Conservation (phyloP, 2,329 filamentous ascomycete genomes). For the Neospermospora avenae region DNA sequence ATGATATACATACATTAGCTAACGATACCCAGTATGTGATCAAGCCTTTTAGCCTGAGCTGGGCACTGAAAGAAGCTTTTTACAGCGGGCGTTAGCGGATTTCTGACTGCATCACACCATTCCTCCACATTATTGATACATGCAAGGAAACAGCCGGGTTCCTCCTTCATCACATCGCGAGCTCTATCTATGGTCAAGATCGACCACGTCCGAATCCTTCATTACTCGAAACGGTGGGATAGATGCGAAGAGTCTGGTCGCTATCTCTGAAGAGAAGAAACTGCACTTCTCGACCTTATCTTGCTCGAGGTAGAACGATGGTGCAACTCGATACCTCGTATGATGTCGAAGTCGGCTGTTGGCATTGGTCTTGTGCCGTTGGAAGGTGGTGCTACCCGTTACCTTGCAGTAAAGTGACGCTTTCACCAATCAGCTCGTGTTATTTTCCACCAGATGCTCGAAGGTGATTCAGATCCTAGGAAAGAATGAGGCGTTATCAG, state of each 20-base stretch:
- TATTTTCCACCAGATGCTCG: no score
- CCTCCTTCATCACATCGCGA: no score
- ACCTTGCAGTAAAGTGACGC: no score
- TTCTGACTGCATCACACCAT: no score
- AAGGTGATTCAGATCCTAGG: not conserved
- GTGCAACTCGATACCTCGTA: not conserved
- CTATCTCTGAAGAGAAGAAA: not conserved
- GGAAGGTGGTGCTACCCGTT: not conserved
- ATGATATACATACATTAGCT: no score
- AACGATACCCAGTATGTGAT: not conserved
- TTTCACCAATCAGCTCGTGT: no score
- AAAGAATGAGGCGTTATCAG: not conserved
- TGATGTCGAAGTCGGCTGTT: not conserved
- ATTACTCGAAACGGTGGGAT: no score
- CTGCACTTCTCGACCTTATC: not conserved
- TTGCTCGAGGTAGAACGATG: not conserved
- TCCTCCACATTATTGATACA: not conserved
- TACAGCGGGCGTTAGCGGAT: no score
- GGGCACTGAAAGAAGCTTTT: not conserved
- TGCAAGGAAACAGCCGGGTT: no score
- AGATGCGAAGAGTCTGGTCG: no score
- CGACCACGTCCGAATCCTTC: no score
- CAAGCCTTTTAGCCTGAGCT: conserved; percentile 2
- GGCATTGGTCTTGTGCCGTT: not conserved
- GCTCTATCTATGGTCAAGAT: no score